Evolutionary conservation across 768 basidiomycete genomes (phyloP), one percentile per base, ranked within the genome.

Genomic region (Collybiopsis luxurians): DNA sequence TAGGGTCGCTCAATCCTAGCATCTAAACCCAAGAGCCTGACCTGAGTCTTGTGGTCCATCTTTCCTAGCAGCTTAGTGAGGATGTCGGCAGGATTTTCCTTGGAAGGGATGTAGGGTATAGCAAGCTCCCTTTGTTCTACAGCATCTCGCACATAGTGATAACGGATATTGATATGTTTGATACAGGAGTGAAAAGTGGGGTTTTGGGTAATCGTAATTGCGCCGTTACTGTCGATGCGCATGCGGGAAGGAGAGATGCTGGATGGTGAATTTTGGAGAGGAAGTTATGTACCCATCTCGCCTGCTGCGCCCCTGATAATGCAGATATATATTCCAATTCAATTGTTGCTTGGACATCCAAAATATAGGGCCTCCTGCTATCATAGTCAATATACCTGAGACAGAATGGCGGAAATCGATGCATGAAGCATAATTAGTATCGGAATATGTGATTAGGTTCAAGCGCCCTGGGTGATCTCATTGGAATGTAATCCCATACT

Each of bases 161-260:
- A 65, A 2, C 59, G 64, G 15, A 74, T 64, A 36, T 70, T 62
- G 57, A 76, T 76, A 61, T 76, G 75, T 56, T 74, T 74, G 4
- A 69, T 56, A n/a, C 69, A 48, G 5, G 63, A 48, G 56, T 74
- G 71, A 51, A 60, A 63, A 7, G 58, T 47, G 4, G 65, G 64
- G 38, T 71, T 45, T 19, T 24, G 7, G 5, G 11, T 19, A 1
- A 49, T 3, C 5, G 27, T 31, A 30, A 49, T 36, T 6, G 21
- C 7, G 7, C 26, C 28, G 39, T 69, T 63, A 53, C 75, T 76
- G 59, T 76, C 68, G 55, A 13, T 19, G 10, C 26, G 17, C 10
- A 53, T 10, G 19, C 31, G 15, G 23, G 21, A 45, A 3, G 51
- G 51, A 38, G 31, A 3, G 24, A 30, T 3, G 11, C 34, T n/a